phyloP scores from a whole-genome alignment of 2,329 filamentous ascomycete species.

The Elsinoe batatas region DNA sequence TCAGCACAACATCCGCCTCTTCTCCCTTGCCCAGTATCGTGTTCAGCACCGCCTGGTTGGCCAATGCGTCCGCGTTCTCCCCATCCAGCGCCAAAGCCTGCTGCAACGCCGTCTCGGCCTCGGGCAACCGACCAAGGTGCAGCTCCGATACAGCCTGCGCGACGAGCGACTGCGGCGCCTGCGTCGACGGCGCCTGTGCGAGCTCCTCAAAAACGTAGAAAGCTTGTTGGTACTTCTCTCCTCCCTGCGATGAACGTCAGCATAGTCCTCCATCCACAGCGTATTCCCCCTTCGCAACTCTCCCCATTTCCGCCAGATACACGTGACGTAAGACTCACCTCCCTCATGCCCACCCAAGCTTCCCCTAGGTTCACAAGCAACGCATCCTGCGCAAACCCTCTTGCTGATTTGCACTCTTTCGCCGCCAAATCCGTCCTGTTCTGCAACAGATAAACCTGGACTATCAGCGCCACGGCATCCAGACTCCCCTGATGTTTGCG shows the following conservation, averaged over 20 bases:
- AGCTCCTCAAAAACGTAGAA: constrained; percentile 98
- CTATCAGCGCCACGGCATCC: constrained; percentile 71
- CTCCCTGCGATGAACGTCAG: constrained; percentile 51
- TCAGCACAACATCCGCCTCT: constrained; percentile 49
- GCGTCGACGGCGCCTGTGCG: constrained; percentile 73
- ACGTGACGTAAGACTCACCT: constrained; percentile 49
- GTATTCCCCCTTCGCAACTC: neutral
- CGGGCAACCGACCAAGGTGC: constrained; percentile 77
- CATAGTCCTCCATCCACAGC: neutral
- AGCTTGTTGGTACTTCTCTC: constrained; percentile 89
- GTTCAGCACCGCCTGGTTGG: constrained; percentile 72
- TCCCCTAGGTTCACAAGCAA: constrained; percentile 89
- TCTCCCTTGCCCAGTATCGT: constrained; percentile 59
- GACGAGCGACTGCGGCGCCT: constrained; percentile 65
- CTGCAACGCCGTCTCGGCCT: constrained; percentile 78
- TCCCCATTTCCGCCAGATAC: no score
- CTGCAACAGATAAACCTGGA: constrained; percentile 85
- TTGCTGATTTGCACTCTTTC: constrained; percentile 78
- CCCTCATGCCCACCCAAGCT: constrained; percentile 82
- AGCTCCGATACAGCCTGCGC: constrained; percentile 86
- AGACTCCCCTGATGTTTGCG: constrained; percentile 74
- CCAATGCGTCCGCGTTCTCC: constrained; percentile 62
- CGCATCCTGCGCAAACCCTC: constrained; percentile 91
- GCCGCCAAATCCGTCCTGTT: constrained; percentile 84
- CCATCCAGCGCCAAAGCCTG: constrained; percentile 68